Conservation (phyloP, 371 early-diverging fungal genomes). For the Gilbertella persicaria region DNA sequence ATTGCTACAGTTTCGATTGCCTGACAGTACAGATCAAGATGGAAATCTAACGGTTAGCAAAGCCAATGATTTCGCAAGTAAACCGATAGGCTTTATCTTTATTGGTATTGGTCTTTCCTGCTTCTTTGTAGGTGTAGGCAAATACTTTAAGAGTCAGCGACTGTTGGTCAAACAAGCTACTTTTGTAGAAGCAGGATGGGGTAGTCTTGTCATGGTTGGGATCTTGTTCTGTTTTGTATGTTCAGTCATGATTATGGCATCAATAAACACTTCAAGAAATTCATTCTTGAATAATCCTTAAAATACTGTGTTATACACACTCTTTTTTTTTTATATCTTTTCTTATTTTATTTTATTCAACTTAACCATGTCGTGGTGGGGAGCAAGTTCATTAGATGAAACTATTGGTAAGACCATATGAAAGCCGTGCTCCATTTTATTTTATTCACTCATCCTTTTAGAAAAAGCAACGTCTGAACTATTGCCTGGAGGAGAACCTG, state of each 20-base stretch:
- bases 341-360: slow-evolving; percentile 4
- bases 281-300: background rate
- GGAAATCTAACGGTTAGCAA: background rate
- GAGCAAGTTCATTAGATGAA: slow-evolving; percentile 44
- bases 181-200: slow-evolving; percentile 43
- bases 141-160: slow-evolving; percentile 42
- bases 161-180: slow-evolving; percentile 29
- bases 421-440: background rate
- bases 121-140: slow-evolving; percentile 34
- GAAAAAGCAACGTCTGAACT: slow-evolving; percentile 90
- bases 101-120: slow-evolving; percentile 34
- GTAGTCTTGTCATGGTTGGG: slow-evolving; percentile 29
- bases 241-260: slow-evolving; percentile 37
- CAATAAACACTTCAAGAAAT: slow-evolving; percentile 1
- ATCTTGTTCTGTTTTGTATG: slow-evolving; percentile 36
- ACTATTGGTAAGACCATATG: slow-evolving; percentile 34
- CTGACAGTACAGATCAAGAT: slow-evolving; percentile 12
- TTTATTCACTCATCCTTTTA: slow-evolving; percentile 23
- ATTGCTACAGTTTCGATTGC: slow-evolving; percentile 40
- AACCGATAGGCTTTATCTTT: slow-evolving; percentile 38
- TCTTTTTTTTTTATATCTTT: slow-evolving; percentile 7
- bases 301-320: background rate
- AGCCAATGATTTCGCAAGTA: slow-evolving; percentile 6
- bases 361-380: slow-evolving; percentile 48
- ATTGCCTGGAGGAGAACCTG: slow-evolving; percentile 82